phyloP scores from a whole-genome alignment of 2,329 filamentous ascomycete genomes.

The Canariomyces notabilis region DNA sequence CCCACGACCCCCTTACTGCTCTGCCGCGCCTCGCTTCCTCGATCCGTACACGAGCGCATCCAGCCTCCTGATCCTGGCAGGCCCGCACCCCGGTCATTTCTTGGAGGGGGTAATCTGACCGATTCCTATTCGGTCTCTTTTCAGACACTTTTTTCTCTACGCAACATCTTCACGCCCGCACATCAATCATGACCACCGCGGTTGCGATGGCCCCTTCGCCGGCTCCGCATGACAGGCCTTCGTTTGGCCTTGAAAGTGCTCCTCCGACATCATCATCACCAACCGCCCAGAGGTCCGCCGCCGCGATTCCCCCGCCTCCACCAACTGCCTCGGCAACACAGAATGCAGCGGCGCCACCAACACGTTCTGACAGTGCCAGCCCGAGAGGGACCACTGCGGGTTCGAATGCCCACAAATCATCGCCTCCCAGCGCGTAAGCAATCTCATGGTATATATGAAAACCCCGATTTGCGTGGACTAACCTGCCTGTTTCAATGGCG shows the following conservation, averaged over 20 bases:
- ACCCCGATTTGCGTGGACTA: slow-evolving; percentile 8
- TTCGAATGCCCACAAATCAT: slow-evolving; percentile 44
- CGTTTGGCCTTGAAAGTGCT: slow-evolving; percentile 48
- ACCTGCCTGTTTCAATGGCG: slow-evolving; percentile 24
- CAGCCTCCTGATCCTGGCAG: not conserved
- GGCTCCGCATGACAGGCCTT: slow-evolving; percentile 59
- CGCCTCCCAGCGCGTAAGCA: slow-evolving; percentile 57
- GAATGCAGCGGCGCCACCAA: slow-evolving; percentile 32
- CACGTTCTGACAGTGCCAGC: slow-evolving; percentile 51
- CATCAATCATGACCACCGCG: slow-evolving; percentile 57
- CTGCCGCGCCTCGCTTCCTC: slow-evolving; percentile 18
- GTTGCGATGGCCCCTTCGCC: slow-evolving; percentile 65
- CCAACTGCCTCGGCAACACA: slow-evolving; percentile 32
- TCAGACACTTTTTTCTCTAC: not conserved
- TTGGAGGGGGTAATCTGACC: slow-evolving; percentile 1
- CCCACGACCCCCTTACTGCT: slow-evolving; percentile 11
- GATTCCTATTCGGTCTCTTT: slow-evolving; percentile 3
- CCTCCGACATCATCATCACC: slow-evolving; percentile 38
- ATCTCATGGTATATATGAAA: slow-evolving; percentile 15
- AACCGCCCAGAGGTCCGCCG: slow-evolving; percentile 39
- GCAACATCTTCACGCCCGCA: slow-evolving; percentile 8
- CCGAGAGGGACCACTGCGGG: slow-evolving; percentile 39
- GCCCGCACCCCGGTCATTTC: slow-evolving; percentile 17
- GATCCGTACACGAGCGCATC: slow-evolving; percentile 1
- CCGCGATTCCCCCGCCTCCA: slow-evolving; percentile 25